Base-by-base conservation (phyloP, 495 filamentous ascomycete species). In the Aspergillus funiculosus region DNA sequence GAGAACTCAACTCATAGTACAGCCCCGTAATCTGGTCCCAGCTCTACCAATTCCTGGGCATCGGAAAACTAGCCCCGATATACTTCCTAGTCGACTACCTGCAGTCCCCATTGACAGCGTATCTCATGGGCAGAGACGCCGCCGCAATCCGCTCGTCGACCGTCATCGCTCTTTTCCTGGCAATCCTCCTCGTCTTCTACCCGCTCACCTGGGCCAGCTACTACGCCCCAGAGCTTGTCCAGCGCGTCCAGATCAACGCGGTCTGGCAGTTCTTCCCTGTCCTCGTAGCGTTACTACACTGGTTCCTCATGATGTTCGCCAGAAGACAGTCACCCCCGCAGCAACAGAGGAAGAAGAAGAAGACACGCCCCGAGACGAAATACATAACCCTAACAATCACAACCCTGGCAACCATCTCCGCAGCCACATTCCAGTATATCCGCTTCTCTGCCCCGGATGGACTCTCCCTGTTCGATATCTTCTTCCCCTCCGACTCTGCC, bases 181-280 rank as follows among this genome's bases (percentile, higher is more conserved):
- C 51, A 0, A 19, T 52, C 7, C 8, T 45, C 0, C n/a, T 35
- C 15, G 48, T 36, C 15, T 55, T 52, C 20, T 52, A 54, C 14
- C 31, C 56, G 6, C 42, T 35, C 10, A 46, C 28, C 3, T 51
- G 32, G 13, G 51, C 35, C 1, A 52, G 28, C 28, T 57, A 54
- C 45, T 39, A 41, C 32, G 45, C 46, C 14, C 39, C 45, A 2
- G 40, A 41, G 5, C 20, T 60, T 14, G 35, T 44, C 8, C 3
- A n/a, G 1, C 46, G 51, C 4, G 39, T 27, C 25, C 18, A 7
- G 10, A 41, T 31, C 26, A 56, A 57, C 32, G 57, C 51, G 9
- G n/a, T 44, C 28, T 60, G 57, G 57, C 53, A 60, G 28, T 13
- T 56, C 0, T 57, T 56, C 42, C 57, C 57, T 4, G 11, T 60